Evolutionary conservation across 352 stramenopile genomes (phyloP), one percentile per base, ranked within the genome.

Genomic region (Blastocystis sp.): DNA sequence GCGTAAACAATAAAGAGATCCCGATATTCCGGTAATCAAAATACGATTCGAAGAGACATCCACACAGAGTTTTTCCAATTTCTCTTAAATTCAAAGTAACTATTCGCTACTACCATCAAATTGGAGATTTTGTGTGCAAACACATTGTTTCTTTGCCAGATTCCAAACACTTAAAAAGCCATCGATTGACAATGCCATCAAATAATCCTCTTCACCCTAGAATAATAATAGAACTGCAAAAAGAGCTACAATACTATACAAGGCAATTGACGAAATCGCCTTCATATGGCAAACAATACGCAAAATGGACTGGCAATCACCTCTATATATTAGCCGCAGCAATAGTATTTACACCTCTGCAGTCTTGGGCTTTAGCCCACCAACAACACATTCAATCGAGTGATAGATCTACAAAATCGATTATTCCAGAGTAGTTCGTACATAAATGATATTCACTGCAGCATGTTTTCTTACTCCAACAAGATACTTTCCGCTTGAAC

Each of bases 91-190:
- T 34, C 8, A 66, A 29, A 13, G n/a, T 26, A 26, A n/a, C 13
- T 9, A 7, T 39, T 37, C n/a, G 5, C 9, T 13, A 20, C 2
- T 54, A 77, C 66, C n/a, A 23, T 3, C 18, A n/a, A 55, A 13
- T 5, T 53, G 23, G 23, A 77, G 56, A 47, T 23, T 53, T 15
- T 55, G 2, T n/a, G 34, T 29, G n/a, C 39, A 3, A 47, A 77
- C 11, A 53, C 66, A 77, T 45, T 56, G 20, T 23, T 53, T 55
- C n/a, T 84, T 53, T 3, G 45, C 47, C 26, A 84, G 73, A 45
- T 53, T 68, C 47, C 47, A 84, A n/a, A 84, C 20, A n/a, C 73
- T 84, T 37, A 84, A 13, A 15, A 64, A 68, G 11, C 43, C 54
- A 43, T 64, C 50, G 18, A 39, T 34, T 23, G 73, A 84, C 9